Conservation (phyloP, 495 filamentous ascomycete species). For the Xylaria curta region DNA sequence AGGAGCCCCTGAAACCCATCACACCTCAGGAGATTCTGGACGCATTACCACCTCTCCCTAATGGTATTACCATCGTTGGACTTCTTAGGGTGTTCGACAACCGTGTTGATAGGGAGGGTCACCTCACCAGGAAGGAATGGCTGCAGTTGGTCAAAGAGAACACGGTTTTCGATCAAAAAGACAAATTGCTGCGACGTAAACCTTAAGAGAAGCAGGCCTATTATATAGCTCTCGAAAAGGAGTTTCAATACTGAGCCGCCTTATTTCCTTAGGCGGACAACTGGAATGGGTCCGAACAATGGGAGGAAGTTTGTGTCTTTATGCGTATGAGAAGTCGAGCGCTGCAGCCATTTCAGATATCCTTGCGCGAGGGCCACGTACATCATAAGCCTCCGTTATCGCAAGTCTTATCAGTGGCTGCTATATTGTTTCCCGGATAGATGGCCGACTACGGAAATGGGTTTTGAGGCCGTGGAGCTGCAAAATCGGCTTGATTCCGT, state of each 20-base stretch:
- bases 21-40: slow-evolving; percentile 71
- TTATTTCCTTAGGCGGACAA: not conserved
- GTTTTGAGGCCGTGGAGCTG: not conserved
- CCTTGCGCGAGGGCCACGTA: not conserved
- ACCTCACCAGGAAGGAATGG: slow-evolving; percentile 55
- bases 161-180: slow-evolving; percentile 44
- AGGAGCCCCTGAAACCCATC: slow-evolving; percentile 24
- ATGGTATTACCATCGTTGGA: slow-evolving; percentile 68
- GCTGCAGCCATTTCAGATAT: not conserved
- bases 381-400: not conserved
- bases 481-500: not conserved
- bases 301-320: not conserved
- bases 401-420: not conserved
- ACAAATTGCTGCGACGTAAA: slow-evolving; percentile 56
- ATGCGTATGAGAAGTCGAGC: not conserved
- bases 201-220: slow-evolving; percentile 10
- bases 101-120: slow-evolving; percentile 58
- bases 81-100: slow-evolving; percentile 67
- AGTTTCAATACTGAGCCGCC: not conserved
- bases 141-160: slow-evolving; percentile 60
- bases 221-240: not conserved
- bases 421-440: not conserved
- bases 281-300: not conserved
- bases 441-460: not conserved
- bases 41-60: slow-evolving; percentile 63